Conservation (phyloP, 306 rosid genomes). For the Elaeagnus macrophylla region DNA sequence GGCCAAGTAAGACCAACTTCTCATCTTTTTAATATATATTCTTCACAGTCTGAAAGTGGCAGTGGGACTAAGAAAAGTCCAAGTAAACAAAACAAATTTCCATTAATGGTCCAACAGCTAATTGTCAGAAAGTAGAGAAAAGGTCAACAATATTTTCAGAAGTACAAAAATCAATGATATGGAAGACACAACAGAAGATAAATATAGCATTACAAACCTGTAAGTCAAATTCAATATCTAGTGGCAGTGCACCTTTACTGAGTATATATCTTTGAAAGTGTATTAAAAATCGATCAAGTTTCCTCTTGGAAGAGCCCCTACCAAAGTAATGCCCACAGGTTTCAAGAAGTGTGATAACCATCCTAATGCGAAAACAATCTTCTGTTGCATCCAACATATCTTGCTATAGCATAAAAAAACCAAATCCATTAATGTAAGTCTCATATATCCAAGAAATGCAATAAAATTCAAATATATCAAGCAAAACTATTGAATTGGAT, state of each 20-base stretch:
- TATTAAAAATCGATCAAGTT: conserved; percentile 76
- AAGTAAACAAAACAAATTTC: no score
- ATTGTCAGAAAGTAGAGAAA: no score
- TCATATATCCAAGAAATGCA: neutral
- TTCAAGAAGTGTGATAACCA: conserved; percentile 87
- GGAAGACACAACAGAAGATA: neutral
- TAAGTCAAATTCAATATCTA: conserved; percentile 86
- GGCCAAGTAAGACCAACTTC: no score
- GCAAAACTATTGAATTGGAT: neutral
- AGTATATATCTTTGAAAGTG: conserved; percentile 87
- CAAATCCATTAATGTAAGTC: conserved; percentile 12
- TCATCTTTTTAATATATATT: no score
- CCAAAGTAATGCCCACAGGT: conserved; percentile 99
- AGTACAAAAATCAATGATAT: no score
- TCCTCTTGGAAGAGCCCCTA: conserved; percentile 95
- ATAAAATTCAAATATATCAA: neutral
- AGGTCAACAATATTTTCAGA: no score
- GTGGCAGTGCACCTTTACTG: conserved; percentile 81
- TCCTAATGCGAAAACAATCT: conserved; percentile 93
- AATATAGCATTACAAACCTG: conserved; percentile 53
- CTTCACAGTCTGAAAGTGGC: no score
- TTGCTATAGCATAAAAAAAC: conserved; percentile 52
- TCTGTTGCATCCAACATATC: conserved; percentile 89
- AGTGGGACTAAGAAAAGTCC: no score
- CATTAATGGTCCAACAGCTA: no score